Evolutionary conservation across 495 filamentous ascomycete species (phyloP).

Genomic region (Poronia punctata): DNA sequence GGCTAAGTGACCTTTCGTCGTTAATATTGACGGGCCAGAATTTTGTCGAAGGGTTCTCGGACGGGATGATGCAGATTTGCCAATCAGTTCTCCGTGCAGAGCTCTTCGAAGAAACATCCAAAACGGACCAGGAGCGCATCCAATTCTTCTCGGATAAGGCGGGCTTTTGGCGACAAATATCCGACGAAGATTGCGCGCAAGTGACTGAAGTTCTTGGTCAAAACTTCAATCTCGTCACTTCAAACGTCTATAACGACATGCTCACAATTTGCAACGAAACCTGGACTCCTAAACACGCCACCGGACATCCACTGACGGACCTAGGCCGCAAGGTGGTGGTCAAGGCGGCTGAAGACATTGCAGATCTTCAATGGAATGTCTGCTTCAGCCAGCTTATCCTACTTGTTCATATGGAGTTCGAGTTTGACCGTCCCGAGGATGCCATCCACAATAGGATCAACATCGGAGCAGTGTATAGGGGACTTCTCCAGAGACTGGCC

Average conservation of each 20-base stretch:
- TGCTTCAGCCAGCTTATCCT: slow-evolving; percentile 79
- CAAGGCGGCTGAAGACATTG: slow-evolving; percentile 69
- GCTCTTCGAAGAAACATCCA: slow-evolving; percentile 59
- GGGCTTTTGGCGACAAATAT: slow-evolving; percentile 64
- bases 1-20: slow-evolving; percentile 29
- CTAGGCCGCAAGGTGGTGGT: slow-evolving; percentile 69
- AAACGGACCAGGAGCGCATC: slow-evolving; percentile 61
- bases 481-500: slow-evolving; percentile 58
- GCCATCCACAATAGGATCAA: slow-evolving; percentile 57
- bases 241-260: slow-evolving; percentile 46
- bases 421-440: slow-evolving; percentile 60
- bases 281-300: slow-evolving; percentile 18
- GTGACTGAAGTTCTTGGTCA: slow-evolving; percentile 50
- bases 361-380: slow-evolving; percentile 58
- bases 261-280: slow-evolving; percentile 28
- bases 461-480: slow-evolving; percentile 57
- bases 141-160: slow-evolving; percentile 63
- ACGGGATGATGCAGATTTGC: slow-evolving; percentile 54
- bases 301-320: slow-evolving; percentile 49
- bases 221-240: slow-evolving; percentile 45
- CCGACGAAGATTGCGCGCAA: slow-evolving; percentile 57
- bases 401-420: slow-evolving; percentile 72
- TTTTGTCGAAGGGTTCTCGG: slow-evolving; percentile 55
- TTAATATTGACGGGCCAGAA: slow-evolving; percentile 53
- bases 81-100: slow-evolving; percentile 56